Conservation (phyloP, 2,329 filamentous ascomycete species). For the Stagonosporopsis tanaceti region DNA sequence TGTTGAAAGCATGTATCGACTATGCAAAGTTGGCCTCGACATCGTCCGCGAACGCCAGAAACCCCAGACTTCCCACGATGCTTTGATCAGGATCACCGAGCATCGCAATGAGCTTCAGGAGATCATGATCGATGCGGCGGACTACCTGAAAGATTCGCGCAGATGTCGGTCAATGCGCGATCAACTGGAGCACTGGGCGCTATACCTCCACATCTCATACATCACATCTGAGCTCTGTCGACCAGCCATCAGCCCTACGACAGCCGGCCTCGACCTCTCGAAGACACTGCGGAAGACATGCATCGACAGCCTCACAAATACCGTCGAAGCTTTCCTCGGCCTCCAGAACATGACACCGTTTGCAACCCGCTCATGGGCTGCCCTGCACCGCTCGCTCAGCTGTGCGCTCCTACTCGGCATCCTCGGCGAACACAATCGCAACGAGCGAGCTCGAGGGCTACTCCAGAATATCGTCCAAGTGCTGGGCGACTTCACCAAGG, state of each 20-base stretch:
- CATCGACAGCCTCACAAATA: slow-evolving; percentile 63
- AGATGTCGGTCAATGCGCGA: slow-evolving; percentile 59
- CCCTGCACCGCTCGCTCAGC: slow-evolving; percentile 54
- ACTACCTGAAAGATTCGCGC: slow-evolving; percentile 64
- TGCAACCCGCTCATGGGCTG: slow-evolving; percentile 55
- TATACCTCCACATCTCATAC: slow-evolving; percentile 69
- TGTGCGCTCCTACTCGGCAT: slow-evolving; percentile 56
- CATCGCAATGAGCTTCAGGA: slow-evolving; percentile 65
- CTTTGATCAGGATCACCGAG: slow-evolving; percentile 62
- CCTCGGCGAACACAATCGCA: slow-evolving; percentile 54
- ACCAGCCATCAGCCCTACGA: slow-evolving; percentile 64
- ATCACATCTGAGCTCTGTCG: slow-evolving; percentile 69
- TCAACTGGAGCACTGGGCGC: slow-evolving; percentile 66
- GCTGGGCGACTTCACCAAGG: slow-evolving; percentile 57
- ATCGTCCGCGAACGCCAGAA: slow-evolving; percentile 67
- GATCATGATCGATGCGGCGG: slow-evolving; percentile 65
- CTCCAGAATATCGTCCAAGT: slow-evolving; percentile 57
- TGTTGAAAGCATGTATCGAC: slow-evolving; percentile 64
- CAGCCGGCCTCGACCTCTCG: slow-evolving; percentile 54
- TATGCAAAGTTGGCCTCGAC: slow-evolving; percentile 66
- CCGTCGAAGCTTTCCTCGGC: slow-evolving; percentile 68
- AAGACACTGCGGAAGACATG: slow-evolving; percentile 63
- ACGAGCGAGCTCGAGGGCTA: slow-evolving; percentile 55
- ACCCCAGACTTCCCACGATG: slow-evolving; percentile 61
- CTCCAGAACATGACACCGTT: slow-evolving; percentile 61